Evolutionary conservation across 441 rosid genomes (phyloP), one percentile per base, ranked within the genome.

Genomic region (Kokia cookei): DNA sequence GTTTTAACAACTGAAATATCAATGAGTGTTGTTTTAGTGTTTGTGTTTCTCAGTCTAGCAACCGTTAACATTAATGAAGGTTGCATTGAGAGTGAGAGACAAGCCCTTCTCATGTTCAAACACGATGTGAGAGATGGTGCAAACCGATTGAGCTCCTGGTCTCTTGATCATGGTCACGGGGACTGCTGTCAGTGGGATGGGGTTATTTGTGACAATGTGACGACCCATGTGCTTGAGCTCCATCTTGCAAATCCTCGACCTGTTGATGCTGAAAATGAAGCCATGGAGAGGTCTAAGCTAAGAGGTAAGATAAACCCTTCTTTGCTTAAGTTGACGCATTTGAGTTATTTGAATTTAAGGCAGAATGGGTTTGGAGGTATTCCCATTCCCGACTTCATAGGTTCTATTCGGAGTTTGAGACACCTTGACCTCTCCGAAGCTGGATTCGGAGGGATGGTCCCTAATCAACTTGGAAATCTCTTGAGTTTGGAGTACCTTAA

Each of bases 71-170:
- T 61, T 32, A 22, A 45, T 45, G 71, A 14, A 40, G 55, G 43
- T 27, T 67, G 71, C 13, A 27, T 14, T 10, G 45, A 74, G 37
- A 60, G 62, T 15, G 81, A 80, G 51, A 80, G 43, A 53, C 55
- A 80, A 42, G 81, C 74, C 29, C 78, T 80, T 59, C 17, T 77
- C 13, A 43, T 17, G 26, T 70, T 80, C 22, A 80, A 74, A 37
- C 54, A 43, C 1, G 80, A 64, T 8, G 55, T 73, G 1, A 12
- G 0, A 2, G 81, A 77, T 27, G 62, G 73, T 29, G 69, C 71
- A 45, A 66, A 73, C 42, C 65, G 40, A n/a, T 71, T 80, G 2
- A 24, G 27, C 13, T 72, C 71, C 1, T 67, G 59, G 71, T 32
- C 37, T 32, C 37, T 32, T 32, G 6, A 32, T 32, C 2, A n/a